Evolutionary conservation across 306 rosid genomes (phyloP).

Genomic region (Quercus aquifolioides): DNA sequence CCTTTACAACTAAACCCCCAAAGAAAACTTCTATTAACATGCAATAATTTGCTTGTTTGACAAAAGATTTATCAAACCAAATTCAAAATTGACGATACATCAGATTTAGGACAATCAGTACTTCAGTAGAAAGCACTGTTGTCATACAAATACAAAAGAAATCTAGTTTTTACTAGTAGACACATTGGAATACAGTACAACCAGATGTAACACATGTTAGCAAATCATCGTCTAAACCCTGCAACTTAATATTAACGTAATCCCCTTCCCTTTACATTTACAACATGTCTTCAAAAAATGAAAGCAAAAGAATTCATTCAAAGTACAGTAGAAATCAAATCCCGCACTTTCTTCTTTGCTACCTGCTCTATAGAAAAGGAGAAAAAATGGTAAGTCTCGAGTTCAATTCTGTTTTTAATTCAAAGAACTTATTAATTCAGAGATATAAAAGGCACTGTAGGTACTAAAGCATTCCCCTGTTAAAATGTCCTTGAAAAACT

Average conservation of each 20-base stretch:
- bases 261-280: not conserved
- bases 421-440: not conserved
- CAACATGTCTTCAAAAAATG: not conserved
- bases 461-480: too few species aligned
- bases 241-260: not conserved
- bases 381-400: not conserved
- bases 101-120: too few species aligned
- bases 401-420: not conserved
- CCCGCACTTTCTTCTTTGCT: not conserved
- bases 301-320: not conserved
- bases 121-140: too few species aligned
- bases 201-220: not conserved
- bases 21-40: not conserved
- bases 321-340: not conserved
- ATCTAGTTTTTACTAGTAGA: not conserved
- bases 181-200: not conserved
- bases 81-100: too few species aligned
- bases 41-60: not conserved
- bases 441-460: not conserved
- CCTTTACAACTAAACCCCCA: too few species aligned
- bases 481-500: too few species aligned
- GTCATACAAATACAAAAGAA: too few species aligned
- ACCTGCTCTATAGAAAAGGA: not conserved
- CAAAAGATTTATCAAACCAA: not conserved
- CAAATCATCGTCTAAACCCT: not conserved